Percentiles rank a stretch among this genome's conserved stretches.
Conservation (phyloP, 1,139 yeast genomes). For the Pichia sp. region DNA sequence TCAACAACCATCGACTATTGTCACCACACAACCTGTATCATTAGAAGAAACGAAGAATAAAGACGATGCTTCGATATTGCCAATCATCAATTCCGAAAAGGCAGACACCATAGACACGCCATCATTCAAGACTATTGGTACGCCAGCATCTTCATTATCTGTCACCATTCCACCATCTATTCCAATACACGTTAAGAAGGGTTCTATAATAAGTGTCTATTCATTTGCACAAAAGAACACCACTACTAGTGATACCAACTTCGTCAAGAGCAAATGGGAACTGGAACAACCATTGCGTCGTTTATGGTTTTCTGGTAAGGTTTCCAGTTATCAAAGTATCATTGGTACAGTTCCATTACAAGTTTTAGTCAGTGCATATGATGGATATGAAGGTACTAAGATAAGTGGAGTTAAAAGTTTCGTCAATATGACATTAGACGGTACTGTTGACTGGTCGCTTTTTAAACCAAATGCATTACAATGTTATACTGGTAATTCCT, state of each 20-base stretch:
- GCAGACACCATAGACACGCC: slow-evolving; percentile 15
- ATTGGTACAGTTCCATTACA: slow-evolving; percentile 49
- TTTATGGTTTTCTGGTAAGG: slow-evolving; percentile 42
- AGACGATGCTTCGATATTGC: slow-evolving; percentile 20
- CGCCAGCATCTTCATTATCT: slow-evolving; percentile 44
- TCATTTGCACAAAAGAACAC: slow-evolving; percentile 4
- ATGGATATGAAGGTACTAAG: slow-evolving; percentile 5
- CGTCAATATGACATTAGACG: slow-evolving; percentile 49
- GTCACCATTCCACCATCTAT: slow-evolving; percentile 56
- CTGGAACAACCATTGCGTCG: slow-evolving; percentile 40
- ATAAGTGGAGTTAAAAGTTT: slow-evolving; percentile 35
- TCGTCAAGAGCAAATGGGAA: slow-evolving; percentile 29
- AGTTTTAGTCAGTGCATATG: slow-evolving; percentile 39
- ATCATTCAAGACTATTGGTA: slow-evolving; percentile 42
- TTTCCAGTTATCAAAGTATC: slow-evolving; percentile 39
- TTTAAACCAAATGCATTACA: slow-evolving; percentile 47
- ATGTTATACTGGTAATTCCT: slow-evolving; percentile 50
- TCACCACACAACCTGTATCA: slow-evolving; percentile 12
- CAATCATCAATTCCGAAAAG: neutral
- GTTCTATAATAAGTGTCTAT: slow-evolving; percentile 46
- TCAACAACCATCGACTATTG: slow-evolving; percentile 25
- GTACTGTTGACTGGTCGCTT: slow-evolving; percentile 61
- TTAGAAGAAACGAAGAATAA: slow-evolving; percentile 9
- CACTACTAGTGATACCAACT: neutral
- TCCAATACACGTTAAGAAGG: slow-evolving; percentile 47